Evolutionary conservation across 2,329 filamentous ascomycete species (phyloP), one percentile per base, ranked within the genome.

Genomic region (Setomelanomma holmii): DNA sequence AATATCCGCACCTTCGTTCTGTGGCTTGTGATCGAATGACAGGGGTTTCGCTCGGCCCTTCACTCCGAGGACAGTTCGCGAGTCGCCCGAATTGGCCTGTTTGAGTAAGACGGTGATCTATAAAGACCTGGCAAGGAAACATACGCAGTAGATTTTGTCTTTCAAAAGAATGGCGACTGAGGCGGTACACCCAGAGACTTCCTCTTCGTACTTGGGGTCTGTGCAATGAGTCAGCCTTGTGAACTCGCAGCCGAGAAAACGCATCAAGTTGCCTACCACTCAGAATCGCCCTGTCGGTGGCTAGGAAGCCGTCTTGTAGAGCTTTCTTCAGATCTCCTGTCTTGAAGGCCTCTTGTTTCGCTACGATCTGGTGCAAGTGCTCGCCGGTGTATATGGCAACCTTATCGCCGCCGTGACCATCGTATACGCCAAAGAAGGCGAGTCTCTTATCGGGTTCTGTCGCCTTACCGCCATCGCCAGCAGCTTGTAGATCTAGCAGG

Each of bases 1-100:
- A 21, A 45, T 36, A 41, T 40, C 61, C 27, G 27, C 51, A 73
- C 92, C 91, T 84, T 99, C 95, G 66, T 98, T 97, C 76, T 97
- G 93, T 36, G 95, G 95, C 80, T 99, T 99, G 83, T 99, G 95
- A 76, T 99, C 95, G 73, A 96, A 96, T n/a, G 95, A 99, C 55
- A 99, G 83, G 45, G 95, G 95, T 81, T 98, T 99, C 64, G 95
- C 95, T 68, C 95, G 86, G 62, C 95, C 95, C 81, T 98, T 99
- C 71, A 99, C 91, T 67, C 95, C 95, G 61, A 99, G 80, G 21
- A 99, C 95, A 72, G 89, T 91, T 81, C 95, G 87, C 59, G 95
- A 99, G 76, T 99, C 95, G 72, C 95, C 95, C 59, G 95, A 91
- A 75, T 99, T 99, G 70, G 91, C 95, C 95, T 99, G 35, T 36